These are phyloP conservation scores for Arabidopsis thaliana DNA, from an alignment of 345 rosid species.

Conservation along the genomic window TAIR10.1 NC_003070.9:8655001-8655500, in stretches of 20 bases:
- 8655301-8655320: constrained; percentile 38
- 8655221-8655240: constrained; percentile 21
- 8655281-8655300: constrained; percentile 45
- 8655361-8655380: constrained; percentile 36
- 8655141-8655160: constrained; percentile 19
- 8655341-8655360: constrained; percentile 40
- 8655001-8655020: neutral
- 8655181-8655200: constrained; percentile 21
- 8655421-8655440: constrained; percentile 40
- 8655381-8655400: constrained; percentile 38
- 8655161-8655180: constrained; percentile 29
- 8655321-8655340: constrained; percentile 40
- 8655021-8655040: constrained; percentile 4
- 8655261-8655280: constrained; percentile 46
- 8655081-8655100: constrained; percentile 28
- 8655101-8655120: constrained; percentile 34
- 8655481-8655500: constrained; percentile 23
- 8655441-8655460: constrained; percentile 11
- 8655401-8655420: constrained; percentile 45
- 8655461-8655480: constrained; percentile 16
- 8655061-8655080: constrained; percentile 21
- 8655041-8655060: neutral
- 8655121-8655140: constrained; percentile 25
- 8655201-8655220: constrained; percentile 13
- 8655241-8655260: constrained; percentile 32